Evolutionary conservation across 768 basidiomycete genomes (phyloP).

Genomic region (Tephrocybe sp.): DNA sequence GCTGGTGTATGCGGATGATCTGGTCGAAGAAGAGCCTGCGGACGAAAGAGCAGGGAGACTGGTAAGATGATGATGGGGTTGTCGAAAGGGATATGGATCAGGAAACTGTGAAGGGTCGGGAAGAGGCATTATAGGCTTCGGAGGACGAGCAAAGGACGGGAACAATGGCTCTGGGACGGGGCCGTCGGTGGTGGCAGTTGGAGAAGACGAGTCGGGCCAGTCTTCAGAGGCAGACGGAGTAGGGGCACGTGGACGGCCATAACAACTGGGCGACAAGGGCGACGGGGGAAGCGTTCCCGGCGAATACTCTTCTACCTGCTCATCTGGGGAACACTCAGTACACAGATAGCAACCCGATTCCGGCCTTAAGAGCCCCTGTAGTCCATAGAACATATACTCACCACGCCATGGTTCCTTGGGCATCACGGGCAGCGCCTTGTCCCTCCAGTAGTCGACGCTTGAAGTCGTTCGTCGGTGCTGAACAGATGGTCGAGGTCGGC

Average conservation of each 20-base stretch:
- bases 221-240: slow-evolving; percentile 31
- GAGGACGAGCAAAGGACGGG: slow-evolving; percentile 40
- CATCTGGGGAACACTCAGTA: slow-evolving; percentile 17
- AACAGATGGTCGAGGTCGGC: slow-evolving; percentile 13
- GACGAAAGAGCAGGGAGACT: slow-evolving; percentile 65
- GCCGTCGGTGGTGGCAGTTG: slow-evolving; percentile 10
- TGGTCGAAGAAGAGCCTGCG: slow-evolving; percentile 69
- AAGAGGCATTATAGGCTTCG: slow-evolving; percentile 41
- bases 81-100: slow-evolving; percentile 68
- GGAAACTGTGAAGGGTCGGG: slow-evolving; percentile 71
- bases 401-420: slow-evolving; percentile 18
- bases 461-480: slow-evolving; percentile 8
- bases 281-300: slow-evolving; percentile 31
- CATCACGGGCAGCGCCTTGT: slow-evolving; percentile 40
- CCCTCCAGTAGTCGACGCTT: slow-evolving; percentile 23
- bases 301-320: slow-evolving; percentile 26
- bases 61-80: slow-evolving; percentile 46
- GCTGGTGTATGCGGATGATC: slow-evolving; percentile 78
- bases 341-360: not conserved
- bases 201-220: slow-evolving; percentile 22
- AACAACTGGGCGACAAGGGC: slow-evolving; percentile 29
- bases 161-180: slow-evolving; percentile 29
- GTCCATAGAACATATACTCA: slow-evolving; percentile 15
- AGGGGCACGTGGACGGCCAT: slow-evolving; percentile 39
- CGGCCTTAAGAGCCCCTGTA: slow-evolving; percentile 14